Conservation (phyloP, 1,139 yeast species). For the Maudiozyma humilis region DNA sequence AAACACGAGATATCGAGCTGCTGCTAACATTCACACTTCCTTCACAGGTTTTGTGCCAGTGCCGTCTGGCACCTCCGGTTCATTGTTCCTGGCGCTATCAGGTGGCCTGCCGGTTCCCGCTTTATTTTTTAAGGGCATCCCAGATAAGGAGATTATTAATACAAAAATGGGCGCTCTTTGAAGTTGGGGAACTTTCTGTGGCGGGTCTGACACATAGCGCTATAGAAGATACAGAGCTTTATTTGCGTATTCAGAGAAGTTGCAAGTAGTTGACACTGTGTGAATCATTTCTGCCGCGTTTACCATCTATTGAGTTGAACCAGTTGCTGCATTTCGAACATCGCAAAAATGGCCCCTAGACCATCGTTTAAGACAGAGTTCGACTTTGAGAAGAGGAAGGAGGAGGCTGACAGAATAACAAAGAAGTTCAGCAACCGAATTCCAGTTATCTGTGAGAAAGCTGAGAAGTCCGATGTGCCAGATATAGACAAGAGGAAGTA, state of each 20-base stretch:
- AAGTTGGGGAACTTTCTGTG: background rate
- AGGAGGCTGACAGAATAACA: slow-evolving; percentile 87
- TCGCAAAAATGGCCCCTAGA: no score
- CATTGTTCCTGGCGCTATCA: background rate
- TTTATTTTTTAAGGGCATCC: background rate
- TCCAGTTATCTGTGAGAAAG: slow-evolving; percentile 96
- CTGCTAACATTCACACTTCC: no score
- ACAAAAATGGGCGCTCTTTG: background rate
- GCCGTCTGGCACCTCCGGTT: no score
- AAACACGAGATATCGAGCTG: no score
- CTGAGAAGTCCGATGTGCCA: slow-evolving; percentile 91
- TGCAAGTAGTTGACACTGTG: no score
- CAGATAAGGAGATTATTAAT: background rate
- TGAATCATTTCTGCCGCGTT: no score
- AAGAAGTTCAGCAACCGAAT: slow-evolving; percentile 86
- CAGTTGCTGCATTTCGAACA: no score
- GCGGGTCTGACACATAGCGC: background rate
- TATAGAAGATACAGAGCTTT: background rate
- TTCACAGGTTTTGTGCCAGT: no score
- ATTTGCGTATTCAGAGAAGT: no score
- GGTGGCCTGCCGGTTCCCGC: no score
- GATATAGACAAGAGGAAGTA: slow-evolving; percentile 96
- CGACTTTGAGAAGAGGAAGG: slow-evolving; percentile 76
- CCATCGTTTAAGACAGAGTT: slow-evolving; percentile 32
- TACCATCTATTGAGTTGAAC: no score